A percentile compares a stretch with the other conserved stretches of the same genome.
Conservation (phyloP, 108 stramenopile species). For the Cyclotella distinguenda region DNA sequence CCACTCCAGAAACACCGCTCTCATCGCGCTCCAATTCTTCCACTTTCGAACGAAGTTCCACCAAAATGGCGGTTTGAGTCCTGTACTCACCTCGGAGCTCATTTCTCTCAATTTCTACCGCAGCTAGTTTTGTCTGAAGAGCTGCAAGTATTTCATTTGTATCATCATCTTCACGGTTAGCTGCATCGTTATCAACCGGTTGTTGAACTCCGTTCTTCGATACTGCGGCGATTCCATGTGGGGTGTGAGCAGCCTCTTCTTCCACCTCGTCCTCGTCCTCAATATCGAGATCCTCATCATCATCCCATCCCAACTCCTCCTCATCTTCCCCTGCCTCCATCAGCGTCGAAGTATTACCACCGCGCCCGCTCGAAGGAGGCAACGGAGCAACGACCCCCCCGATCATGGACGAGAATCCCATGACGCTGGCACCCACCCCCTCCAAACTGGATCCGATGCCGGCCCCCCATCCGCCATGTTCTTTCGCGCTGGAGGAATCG, state of each 20-base stretch:
- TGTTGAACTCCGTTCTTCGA: not conserved
- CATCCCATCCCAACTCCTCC: conserved; percentile 43
- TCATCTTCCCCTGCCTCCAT: conserved; percentile 15
- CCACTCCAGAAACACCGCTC: not conserved
- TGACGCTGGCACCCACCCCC: conserved; percentile 12
- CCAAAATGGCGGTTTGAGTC: conserved; percentile 32
- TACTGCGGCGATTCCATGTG: not conserved
- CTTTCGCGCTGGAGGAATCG: not conserved
- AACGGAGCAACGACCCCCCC: conserved; percentile 35
- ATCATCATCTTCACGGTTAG: not conserved
- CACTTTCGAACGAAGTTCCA: conserved; percentile 40
- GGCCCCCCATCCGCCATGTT: not conserved
- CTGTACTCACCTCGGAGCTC: conserved; percentile 30
- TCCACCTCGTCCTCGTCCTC: conserved; percentile 7
- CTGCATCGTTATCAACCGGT: not conserved
- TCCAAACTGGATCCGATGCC: conserved; percentile 1
- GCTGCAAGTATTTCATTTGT: conserved; percentile 15
- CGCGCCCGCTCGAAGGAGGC: not conserved
- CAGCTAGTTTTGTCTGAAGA: conserved; percentile 27
- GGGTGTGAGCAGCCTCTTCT: not conserved
- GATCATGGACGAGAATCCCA: conserved; percentile 32
- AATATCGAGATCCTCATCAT: conserved; percentile 23
- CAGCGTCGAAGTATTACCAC: too few species aligned
- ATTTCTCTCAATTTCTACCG: conserved; percentile 22
- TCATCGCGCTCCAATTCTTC: conserved; percentile 18